Base-by-base conservation (phyloP, 495 filamentous ascomycete genomes). In the Polyplosphaeria fusca region DNA sequence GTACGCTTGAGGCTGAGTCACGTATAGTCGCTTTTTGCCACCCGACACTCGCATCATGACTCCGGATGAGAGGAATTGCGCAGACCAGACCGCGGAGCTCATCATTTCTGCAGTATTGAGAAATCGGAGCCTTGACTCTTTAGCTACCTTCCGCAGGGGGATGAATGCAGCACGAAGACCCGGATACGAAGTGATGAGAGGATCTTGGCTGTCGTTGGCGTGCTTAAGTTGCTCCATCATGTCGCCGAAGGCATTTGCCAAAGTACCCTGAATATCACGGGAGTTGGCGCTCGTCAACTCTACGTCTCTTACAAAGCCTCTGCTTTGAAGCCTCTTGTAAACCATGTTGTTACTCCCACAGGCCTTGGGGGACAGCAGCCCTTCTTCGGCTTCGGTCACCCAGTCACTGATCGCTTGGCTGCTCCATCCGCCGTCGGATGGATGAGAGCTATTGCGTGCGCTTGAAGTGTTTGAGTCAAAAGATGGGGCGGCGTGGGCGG, bases 111-210 rank as follows among this genome's bases (percentile, higher is more conserved):
- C 71, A 1, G 76, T 75, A 20, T 74, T 73, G 16, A 90, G 75
- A 60, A 87, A 89, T 5, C 80, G 80, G 1, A 90, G 75, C 11
- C 76, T 73, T 0, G 82, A 80, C 47, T 87, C 82, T 58, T 82
- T 87, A 67, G 84, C 78, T 2, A 87, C 64, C 63, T 90, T 90
- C 23, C 86, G 78, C 18, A 90, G 70, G 3, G 86, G 86, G 9
- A 86, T 73, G 77, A 84, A 87, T 5, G 76, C 63, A 42, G 80
- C 79, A 24, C 76, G 70, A 30, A 76, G 70, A 24, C 67, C 73
- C 11, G 70, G 61, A 47, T 59, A 70, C 23, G 35, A 30, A 27
- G 43, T 32, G 25, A 59, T 47, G 13, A 35, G 18, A 3, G 35
- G 56, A 25, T 66, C 27, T 13, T 41, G 27, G 16, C 58, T 54